Evolutionary conservation across 306 rosid genomes (phyloP).

Genomic region (Urtica urens): DNA sequence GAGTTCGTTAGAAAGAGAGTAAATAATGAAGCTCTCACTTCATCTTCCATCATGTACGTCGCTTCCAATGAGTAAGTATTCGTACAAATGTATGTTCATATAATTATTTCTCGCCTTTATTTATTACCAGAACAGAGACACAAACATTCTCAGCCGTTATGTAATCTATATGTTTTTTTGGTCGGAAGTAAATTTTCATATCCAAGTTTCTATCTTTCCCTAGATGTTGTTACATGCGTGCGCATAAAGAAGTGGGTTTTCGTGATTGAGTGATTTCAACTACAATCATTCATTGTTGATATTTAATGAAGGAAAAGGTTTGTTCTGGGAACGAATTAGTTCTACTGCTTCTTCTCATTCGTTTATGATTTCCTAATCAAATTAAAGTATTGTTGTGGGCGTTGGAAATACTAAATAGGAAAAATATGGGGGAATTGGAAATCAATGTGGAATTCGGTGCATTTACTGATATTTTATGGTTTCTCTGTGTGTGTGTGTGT

Average conservation of each 20-base stretch:
- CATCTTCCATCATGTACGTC: conserved; percentile 23
- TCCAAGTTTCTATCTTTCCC: too few species aligned
- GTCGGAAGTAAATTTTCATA: too few species aligned
- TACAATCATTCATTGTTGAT: conserved; percentile 21
- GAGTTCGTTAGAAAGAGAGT: not conserved
- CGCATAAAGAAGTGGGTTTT: conserved; percentile 14
- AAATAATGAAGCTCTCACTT: conserved; percentile 44
- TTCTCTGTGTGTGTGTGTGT: not conserved
- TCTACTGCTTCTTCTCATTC: too few species aligned
- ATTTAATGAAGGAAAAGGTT: conserved; percentile 26
- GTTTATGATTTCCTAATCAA: conserved; percentile 2
- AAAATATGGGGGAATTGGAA: not conserved
- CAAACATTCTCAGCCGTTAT: not conserved
- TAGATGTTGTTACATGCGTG: too few species aligned
- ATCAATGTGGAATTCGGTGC: conserved; percentile 10
- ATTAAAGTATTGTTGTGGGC: conserved; percentile 15
- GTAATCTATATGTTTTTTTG: too few species aligned
- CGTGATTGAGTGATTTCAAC: conserved; percentile 28
- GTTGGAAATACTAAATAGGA: too few species aligned
- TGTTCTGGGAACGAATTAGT: conserved; percentile 5
- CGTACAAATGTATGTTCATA: not conserved
- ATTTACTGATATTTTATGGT: conserved; percentile 3
- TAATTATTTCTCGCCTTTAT: not conserved
- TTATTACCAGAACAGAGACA: too few species aligned
- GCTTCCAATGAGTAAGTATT: conserved; percentile 36